Evolutionary conservation across 495 filamentous ascomycete species (phyloP), one percentile per base, ranked within the genome.

Genomic region (Xylaria nigripes): DNA sequence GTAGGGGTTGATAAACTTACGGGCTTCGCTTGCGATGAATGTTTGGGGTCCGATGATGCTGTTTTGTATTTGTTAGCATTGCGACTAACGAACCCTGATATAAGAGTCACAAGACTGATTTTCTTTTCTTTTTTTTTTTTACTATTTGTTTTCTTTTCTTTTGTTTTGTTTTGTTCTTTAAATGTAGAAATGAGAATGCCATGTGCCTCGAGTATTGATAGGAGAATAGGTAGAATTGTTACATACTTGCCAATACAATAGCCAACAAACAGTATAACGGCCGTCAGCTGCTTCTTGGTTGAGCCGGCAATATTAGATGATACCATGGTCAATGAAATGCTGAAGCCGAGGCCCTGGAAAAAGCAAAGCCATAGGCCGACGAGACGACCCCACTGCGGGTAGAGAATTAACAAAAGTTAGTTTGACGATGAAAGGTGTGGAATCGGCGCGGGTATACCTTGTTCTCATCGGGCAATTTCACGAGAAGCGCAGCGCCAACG

Each of bases 381-480:
- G 1, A 61, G 51, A 42, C 55, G 55, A 23, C 55, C 59, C 55
- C 55, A 48, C 44, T 47, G 6, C 30, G 13, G 45, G 7, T 16
- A 3, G n/a, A 21, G 9, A 36, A 48, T n/a, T n/a, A 41, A 23
- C 13, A 24, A 19, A 38, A n/a, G 15, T 27, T 27, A 32, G 27
- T 41, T 55, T 25, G 13, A 48, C 30, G 18, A 40, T 44, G 8
- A 47, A 30, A 13, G 6, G n/a, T 9, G 16, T 8, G 18, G 0
- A 5, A 41, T 7, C 3, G 16, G 22, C 4, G 1, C 1, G 16
- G 15, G n/a, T 23, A 55, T 49, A 48, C 50, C 55, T 58, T 58
- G 13, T 53, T 51, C 23, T 42, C 45, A 10, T 72, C 21, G 73
- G 62, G 18, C 71, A 68, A 5, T 65, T 72, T 73, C 66, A 77